Conservation (phyloP, 768 basidiomycete genomes). For the Podaxis sp. region DNA sequence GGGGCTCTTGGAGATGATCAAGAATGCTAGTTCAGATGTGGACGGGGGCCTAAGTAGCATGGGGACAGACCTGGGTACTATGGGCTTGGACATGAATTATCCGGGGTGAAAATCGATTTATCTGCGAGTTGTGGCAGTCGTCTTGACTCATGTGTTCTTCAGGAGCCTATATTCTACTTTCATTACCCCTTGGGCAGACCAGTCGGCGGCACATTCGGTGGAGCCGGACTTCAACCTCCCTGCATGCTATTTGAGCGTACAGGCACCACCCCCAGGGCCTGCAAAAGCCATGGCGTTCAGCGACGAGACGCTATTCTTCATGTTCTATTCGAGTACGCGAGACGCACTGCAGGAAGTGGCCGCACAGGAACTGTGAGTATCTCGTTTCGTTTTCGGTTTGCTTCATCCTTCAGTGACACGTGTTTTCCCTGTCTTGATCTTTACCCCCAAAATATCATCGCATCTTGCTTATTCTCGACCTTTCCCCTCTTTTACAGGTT, state of each 20-base stretch:
- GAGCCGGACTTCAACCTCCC: conserved; percentile 93
- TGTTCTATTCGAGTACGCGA: conserved; percentile 93
- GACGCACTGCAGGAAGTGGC: conserved; percentile 94
- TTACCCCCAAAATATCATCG: not conserved
- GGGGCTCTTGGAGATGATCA: conserved; percentile 82
- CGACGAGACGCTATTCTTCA: conserved; percentile 96
- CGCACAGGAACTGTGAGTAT: conserved; percentile 87
- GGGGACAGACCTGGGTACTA: conserved; percentile 87
- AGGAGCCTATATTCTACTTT: conserved; percentile 89
- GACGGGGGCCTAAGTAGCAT: conserved; percentile 80
- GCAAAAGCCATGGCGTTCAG: conserved; percentile 80
- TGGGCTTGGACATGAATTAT: conserved; percentile 87
- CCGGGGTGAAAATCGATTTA: conserved; percentile 57
- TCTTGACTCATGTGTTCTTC: conserved; percentile 15
- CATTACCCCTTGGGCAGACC: conserved; percentile 95
- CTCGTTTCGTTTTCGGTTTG: conserved; percentile 10
- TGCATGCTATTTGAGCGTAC: conserved; percentile 83
- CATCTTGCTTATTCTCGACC: not conserved
- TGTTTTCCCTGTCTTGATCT: conserved; percentile 7
- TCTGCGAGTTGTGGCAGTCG: conserved; percentile 14
- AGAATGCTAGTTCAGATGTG: conserved; percentile 68
- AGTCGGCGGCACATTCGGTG: conserved; percentile 76
- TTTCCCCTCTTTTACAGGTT: conserved; percentile 45
- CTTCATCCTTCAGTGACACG: not conserved
- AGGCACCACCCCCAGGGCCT: conserved; percentile 80